Base-by-base conservation (phyloP, 1,284 basidiomycete species). In the Trametes pubescens region DNA sequence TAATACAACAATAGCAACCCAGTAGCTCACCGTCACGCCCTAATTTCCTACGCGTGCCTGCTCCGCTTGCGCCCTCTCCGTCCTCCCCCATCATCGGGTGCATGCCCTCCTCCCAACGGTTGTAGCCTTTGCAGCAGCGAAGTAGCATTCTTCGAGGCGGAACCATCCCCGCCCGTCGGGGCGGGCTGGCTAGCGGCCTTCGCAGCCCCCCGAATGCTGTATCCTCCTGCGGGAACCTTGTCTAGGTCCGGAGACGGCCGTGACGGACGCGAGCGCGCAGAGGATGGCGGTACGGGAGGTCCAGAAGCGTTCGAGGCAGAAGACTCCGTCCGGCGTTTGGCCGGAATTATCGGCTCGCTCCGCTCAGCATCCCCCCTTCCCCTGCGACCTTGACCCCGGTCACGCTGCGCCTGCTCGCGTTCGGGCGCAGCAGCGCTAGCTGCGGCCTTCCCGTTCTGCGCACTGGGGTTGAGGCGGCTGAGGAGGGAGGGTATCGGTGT, bases 201-300 rank as follows among this genome's bases (percentile, higher is more conserved):
- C 43, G 86, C 86, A 24, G 87, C 86, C 47, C 87, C 87, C 69
- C 83, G 84, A 65, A 87, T 86, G 67, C 83, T 85, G 64, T 78
- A 80, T 40, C 82, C 84, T 40, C 75, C 77, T 44, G 73, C 72
- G 10, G 76, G 76, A 65, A 69, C 71, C 65, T 73, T 74, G 73
- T 76, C 75, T 65, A 72, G 69, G 58, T 78, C 75, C 34, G 59
- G 67, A 32, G 71, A 69, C 56, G 26, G 44, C 47, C 59, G 61
- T 14, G 61, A 49, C n/a, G 32, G 57, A 8, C 52, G 51, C 7
- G 13, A 38, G 5, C 58, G 57, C 14, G 35, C 51, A 37, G 49
- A 22, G 1, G 26, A 13, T 21, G 40, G 54, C 14, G 61, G 34
- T 2, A 46, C 37, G 9, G 47, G 22, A 16, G 37, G 13, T 4